Evolutionary conservation across 2,329 filamentous ascomycete genomes (phyloP).

Genomic region (Fusarium redolens): DNA sequence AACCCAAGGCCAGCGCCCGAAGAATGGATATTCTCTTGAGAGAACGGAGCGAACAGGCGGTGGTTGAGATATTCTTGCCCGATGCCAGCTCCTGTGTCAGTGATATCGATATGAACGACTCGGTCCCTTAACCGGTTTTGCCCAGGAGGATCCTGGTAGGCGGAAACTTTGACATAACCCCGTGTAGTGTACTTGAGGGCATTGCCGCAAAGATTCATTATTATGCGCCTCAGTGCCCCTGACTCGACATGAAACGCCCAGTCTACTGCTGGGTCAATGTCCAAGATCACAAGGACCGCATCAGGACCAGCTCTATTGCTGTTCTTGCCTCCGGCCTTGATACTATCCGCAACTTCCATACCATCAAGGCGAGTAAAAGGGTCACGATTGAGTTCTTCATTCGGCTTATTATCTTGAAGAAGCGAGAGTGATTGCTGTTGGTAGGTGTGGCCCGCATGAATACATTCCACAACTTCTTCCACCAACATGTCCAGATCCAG

Average conservation of each 20-base stretch:
- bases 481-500: slow-evolving; percentile 52
- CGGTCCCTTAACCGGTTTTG: slow-evolving; percentile 6
- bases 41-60: slow-evolving; percentile 71
- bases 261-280: slow-evolving; percentile 55
- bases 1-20: slow-evolving; percentile 74
- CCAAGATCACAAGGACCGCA: slow-evolving; percentile 45
- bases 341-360: slow-evolving; percentile 24
- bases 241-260: slow-evolving; percentile 68
- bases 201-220: slow-evolving; percentile 74
- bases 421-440: slow-evolving; percentile 35
- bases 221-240: slow-evolving; percentile 62
- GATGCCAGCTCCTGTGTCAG: slow-evolving; percentile 75
- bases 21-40: slow-evolving; percentile 70
- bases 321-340: neutral
- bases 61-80: slow-evolving; percentile 70
- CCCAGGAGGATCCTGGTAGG: slow-evolving; percentile 34
- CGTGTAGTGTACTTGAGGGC: slow-evolving; percentile 68
- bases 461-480: slow-evolving; percentile 61
- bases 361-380: slow-evolving; percentile 20
- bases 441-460: slow-evolving; percentile 53
- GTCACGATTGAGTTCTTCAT: neutral
- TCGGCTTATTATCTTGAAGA: neutral
- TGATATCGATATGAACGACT: slow-evolving; percentile 58
- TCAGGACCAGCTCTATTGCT: slow-evolving; percentile 1
- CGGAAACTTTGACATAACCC: slow-evolving; percentile 48